phyloP scores from a whole-genome alignment of 2,329 filamentous ascomycete genomes.

The Zymoseptoria passerinii region DNA sequence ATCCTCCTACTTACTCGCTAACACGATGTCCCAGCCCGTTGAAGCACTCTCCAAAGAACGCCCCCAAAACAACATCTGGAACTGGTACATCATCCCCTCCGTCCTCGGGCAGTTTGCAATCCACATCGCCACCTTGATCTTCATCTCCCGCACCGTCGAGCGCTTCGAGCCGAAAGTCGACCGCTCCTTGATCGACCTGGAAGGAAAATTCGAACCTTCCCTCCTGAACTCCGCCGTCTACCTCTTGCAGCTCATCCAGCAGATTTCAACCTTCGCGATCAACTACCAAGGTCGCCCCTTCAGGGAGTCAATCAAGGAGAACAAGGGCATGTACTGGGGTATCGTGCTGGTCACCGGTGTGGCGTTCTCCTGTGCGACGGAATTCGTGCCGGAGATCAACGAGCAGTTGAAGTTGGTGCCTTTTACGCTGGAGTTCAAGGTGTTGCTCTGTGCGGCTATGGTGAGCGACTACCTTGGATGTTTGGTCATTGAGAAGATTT shows the following conservation, averaged over 20 bases:
- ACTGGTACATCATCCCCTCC: conserved; percentile 95
- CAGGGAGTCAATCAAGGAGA: conserved; percentile 90
- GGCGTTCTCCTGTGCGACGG: conserved; percentile 88
- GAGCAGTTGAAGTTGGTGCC: conserved; percentile 85
- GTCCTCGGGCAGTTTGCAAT: conserved; percentile 96
- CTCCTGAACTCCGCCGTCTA: conserved; percentile 96
- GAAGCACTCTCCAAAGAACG: conserved; percentile 94
- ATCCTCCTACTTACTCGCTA: conserved; percentile 4
- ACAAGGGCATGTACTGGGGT: conserved; percentile 97
- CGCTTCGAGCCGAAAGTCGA: conserved; percentile 61
- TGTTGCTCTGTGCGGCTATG: conserved; percentile 78
- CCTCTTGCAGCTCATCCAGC: conserved; percentile 93
- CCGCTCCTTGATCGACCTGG: conserved; percentile 63
- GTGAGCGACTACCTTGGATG: conserved; percentile 77
- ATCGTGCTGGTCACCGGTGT: conserved; percentile 83
- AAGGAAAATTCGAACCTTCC: conserved; percentile 88
- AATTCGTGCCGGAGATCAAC: conserved; percentile 93
- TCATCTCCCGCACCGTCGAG: conserved; percentile 84
- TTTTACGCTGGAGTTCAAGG: conserved; percentile 82
- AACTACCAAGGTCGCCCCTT: conserved; percentile 99
- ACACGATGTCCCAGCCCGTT: conserved; percentile 52
- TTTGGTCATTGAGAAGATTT: conserved; percentile 74
- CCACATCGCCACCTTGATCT: conserved; percentile 88
- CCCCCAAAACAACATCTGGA: conserved; percentile 98
- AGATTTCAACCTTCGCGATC: conserved; percentile 97